phyloP scores from a whole-genome alignment of 2,329 filamentous ascomycete genomes.

The Diaporthe eres region DNA sequence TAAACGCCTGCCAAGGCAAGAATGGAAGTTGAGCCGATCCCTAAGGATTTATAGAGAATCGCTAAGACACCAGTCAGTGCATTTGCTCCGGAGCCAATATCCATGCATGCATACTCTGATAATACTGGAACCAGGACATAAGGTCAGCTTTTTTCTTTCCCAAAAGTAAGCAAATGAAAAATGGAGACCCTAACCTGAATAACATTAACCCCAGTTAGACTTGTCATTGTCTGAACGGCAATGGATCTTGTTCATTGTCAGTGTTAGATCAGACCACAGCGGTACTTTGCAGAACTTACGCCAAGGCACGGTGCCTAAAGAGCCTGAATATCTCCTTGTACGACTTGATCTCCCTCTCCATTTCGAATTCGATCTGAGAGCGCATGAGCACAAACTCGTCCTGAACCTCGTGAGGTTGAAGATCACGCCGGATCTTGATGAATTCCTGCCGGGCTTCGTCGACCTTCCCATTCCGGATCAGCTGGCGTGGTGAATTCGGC shows the following conservation, averaged over 20 bases:
- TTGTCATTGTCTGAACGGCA: conserved; percentile 70
- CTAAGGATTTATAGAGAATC: conserved; percentile 67
- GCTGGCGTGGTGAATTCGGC: conserved; percentile 67
- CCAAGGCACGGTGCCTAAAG: conserved; percentile 65
- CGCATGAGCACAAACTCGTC: conserved; percentile 69
- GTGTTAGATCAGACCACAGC: conserved; percentile 5
- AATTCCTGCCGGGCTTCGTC: conserved; percentile 65
- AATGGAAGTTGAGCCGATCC: conserved; percentile 63
- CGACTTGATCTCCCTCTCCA: conserved; percentile 67
- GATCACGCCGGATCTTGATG: conserved; percentile 60
- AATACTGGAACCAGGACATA: conserved; percentile 22
- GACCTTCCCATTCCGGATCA: conserved; percentile 63
- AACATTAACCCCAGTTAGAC: conserved; percentile 69
- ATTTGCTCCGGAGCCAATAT: not conserved
- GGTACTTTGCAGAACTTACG: conserved; percentile 51
- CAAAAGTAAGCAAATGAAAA: fast-evolving
- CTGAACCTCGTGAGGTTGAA: conserved; percentile 58
- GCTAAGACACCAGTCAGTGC: conserved; percentile 50
- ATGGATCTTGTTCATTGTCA: conserved; percentile 53
- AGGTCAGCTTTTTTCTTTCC: conserved; percentile 44
- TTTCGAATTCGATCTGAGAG: conserved; percentile 69
- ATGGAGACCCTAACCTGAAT: conserved; percentile 54
- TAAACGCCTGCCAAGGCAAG: conserved; percentile 68
- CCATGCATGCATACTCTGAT: conserved; percentile 43
- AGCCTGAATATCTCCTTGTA: conserved; percentile 66